Evolutionary conservation across 176 grass and related monocot species (phyloP).

Genomic region (Oryza meridionalis): DNA sequence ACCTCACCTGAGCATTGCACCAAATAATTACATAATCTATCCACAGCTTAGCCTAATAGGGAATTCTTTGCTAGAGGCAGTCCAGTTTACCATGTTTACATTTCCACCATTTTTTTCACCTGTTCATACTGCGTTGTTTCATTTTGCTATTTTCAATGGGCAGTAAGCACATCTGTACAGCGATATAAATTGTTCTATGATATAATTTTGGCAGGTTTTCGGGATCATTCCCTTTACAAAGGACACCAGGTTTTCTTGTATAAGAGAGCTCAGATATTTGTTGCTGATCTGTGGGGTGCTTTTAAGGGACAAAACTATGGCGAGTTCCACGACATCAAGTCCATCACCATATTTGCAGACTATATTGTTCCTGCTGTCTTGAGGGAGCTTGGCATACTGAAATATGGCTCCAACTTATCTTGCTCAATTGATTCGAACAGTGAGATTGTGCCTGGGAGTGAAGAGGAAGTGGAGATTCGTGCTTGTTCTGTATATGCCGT

Average conservation of each 20-base stretch:
- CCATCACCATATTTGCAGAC: constrained; percentile 94
- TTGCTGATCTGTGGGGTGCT: constrained; percentile 89
- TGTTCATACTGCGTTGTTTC: background rate
- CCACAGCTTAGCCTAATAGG: background rate
- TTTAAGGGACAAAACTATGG: constrained; percentile 83
- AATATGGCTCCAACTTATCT: constrained; percentile 71
- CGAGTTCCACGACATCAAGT: constrained; percentile 70
- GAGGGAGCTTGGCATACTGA: constrained; percentile 84
- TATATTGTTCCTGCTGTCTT: constrained; percentile 85
- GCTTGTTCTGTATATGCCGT: constrained; percentile 91
- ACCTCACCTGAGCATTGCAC: background rate
- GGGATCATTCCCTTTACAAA: constrained; percentile 95
- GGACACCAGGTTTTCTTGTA: constrained; percentile 91
- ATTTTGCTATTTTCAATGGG: background rate
- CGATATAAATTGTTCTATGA: background rate
- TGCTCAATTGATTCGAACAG: constrained; percentile 69
- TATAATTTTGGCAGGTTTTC: constrained; percentile 62
- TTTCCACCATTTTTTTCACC: background rate
- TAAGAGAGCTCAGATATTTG: constrained; percentile 99
- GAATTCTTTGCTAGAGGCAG: background rate
- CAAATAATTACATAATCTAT: background rate
- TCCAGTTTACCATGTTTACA: background rate
- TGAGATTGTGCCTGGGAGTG: constrained; percentile 81
- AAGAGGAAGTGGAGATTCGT: constrained; percentile 87
- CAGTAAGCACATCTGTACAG: background rate